Percentiles rank a stretch among this genome's conserved stretches.
phyloP scores from a whole-genome alignment of 768 basidiomycete species.

The Suillus hirtellus region DNA sequence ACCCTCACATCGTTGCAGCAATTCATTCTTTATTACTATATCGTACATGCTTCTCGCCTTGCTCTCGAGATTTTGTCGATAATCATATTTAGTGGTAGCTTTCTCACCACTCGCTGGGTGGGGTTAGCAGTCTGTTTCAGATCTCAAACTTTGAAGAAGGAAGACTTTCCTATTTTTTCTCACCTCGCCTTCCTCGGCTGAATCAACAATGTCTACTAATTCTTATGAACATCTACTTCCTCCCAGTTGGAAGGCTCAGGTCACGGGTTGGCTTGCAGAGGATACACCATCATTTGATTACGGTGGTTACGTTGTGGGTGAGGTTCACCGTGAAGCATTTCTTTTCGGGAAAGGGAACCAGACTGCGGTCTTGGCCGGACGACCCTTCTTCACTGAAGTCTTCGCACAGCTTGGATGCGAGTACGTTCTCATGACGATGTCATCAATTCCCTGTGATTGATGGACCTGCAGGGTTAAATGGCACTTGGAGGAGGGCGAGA shows the following conservation, averaged over 20 bases:
- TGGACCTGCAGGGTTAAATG: conserved; percentile 75
- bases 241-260: conserved; percentile 86
- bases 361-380: conserved; percentile 83
- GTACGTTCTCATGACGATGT: conserved; percentile 50
- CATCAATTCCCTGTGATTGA: neutral
- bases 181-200: neutral
- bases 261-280: conserved; percentile 84
- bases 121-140: neutral
- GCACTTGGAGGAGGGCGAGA: conserved; percentile 85
- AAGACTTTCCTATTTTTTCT: neutral
- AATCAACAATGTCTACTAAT: conserved; percentile 18
- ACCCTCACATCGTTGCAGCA: neutral
- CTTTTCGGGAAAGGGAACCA: conserved; percentile 88
- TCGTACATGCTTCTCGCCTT: neutral
- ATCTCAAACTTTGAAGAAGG: neutral
- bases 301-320: conserved; percentile 94
- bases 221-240: conserved; percentile 75
- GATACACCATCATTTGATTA: conserved; percentile 97
- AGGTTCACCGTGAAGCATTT: conserved; percentile 81
- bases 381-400: conserved; percentile 93
- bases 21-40: conserved; percentile 2
- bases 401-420: conserved; percentile 87
- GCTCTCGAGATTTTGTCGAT: neutral
- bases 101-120: neutral
- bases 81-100: neutral